Conservation (phyloP, 164 flowering plant genomes). For the Vitis vinifera region DNA sequence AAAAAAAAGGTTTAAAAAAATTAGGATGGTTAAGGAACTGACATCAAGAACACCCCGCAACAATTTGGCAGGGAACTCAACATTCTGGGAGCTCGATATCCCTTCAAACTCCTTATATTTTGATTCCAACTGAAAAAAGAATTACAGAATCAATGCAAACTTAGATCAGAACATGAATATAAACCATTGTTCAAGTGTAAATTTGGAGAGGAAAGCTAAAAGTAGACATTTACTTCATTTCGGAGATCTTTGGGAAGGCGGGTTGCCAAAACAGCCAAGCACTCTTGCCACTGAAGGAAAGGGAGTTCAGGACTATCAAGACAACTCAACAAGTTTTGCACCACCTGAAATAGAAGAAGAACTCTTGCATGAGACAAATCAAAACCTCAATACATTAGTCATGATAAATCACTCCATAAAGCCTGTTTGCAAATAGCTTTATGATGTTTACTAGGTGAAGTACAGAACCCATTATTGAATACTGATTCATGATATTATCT, state of each 20-base stretch:
- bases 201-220: slow-evolving; percentile 1
- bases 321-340: slow-evolving; percentile 83
- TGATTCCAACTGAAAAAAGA: slow-evolving; percentile 66
- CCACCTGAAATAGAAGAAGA: slow-evolving; percentile 56
- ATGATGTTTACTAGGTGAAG: background rate
- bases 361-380: background rate
- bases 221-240: slow-evolving; percentile 50
- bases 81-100: slow-evolving; percentile 51
- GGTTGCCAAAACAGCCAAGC: slow-evolving; percentile 84
- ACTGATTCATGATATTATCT: background rate
- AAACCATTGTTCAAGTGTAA: background rate
- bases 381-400: background rate
- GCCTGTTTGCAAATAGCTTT: background rate
- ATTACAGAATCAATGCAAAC: background rate
- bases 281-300: slow-evolving; percentile 99
- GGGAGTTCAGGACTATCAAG: slow-evolving; percentile 99
- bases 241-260: slow-evolving; percentile 92
- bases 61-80: slow-evolving; percentile 93
- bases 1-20: slow-evolving; percentile 2
- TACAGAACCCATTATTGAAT: background rate
- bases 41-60: slow-evolving; percentile 79
- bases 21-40: slow-evolving; percentile 21
- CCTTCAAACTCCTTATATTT: slow-evolving; percentile 74
- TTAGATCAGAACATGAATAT: background rate
- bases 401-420: background rate